Evolutionary conservation across 306 rosid species (phyloP), one percentile per base, ranked within the genome.

Genomic region (Fragaria iinumae): DNA sequence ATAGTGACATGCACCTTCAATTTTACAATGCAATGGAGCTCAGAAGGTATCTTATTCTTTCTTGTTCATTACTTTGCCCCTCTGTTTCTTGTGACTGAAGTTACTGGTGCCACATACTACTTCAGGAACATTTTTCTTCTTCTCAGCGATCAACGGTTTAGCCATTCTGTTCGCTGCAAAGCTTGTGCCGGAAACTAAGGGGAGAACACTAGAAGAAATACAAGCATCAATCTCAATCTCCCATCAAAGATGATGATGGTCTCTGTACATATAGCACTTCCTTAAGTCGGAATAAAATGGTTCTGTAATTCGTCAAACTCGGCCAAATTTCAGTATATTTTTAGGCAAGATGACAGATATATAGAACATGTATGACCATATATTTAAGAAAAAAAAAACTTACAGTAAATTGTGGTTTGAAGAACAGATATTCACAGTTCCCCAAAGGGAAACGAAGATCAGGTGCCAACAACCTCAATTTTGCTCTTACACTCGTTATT

Each of bases 171-270:
- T 93, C 36, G 80, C 87, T 8, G 91, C 85, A 49, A 90, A 83
- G 78, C 82, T 90, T 32, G 96, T 93, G 21, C 97, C 96, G 1
- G 97, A 91, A 83, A 91, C 97, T 3, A 91, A 87, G 84, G 96
- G 94, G 21, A 76, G 87, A 20, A 90, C 94, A 4, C 86, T 91
- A 0, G 98, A 93, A 89, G 97, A 91, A 79, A 73, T 90, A 68
- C 96, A 91, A 80, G 88, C 83, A 66, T 25, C 27, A 25, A 25
- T 25, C 27, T 86, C 94, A 16, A 50, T 52, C 87, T 77, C 83
- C 76, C 87, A 23, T 27, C 55, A 49, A 16, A 49, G 39, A 36
- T 36, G 43, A 39, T 39, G 55, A 49, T 49, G n/a, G 16, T 20
- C 55, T 49, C 55, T 49, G 20, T 49, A 3, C 6, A 17, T 49